Base-by-base conservation (phyloP, 2,329 filamentous ascomycete species). In the Colletotrichum sp. region DNA sequence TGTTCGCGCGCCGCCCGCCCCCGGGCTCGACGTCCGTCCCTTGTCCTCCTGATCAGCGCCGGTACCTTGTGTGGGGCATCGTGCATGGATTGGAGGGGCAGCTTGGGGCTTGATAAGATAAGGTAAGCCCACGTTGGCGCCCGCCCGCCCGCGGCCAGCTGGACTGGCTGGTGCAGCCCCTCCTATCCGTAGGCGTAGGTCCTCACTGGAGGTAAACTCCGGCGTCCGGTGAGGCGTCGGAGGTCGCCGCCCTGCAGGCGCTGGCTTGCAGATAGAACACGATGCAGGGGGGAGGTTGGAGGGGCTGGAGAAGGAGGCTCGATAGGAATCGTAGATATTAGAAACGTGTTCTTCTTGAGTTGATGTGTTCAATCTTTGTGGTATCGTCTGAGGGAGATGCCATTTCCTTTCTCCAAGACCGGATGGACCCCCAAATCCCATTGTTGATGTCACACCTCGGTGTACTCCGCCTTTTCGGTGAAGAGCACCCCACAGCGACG, bases 31-130 rank as follows among this genome's bases (percentile, higher is more conserved):
- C 36, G 72, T 75, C 72, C 67, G 72, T 67, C 64, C 72, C 69
- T 72, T 71, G 75, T 70, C 75, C 75, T 77, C 66, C 72, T 77
- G 75, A 77, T 71, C 75, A 71, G 71, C 72, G 63, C 34, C 71
- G 71, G 66, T 71, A 75, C 72, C 71, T 75, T 49, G 12, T 55
- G 71, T 71, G 75, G 75, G 73, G 74, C 64, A 57, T 63, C 64
- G 18, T 76, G 71, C 74, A 64, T 72, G 69, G 39, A 52, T 52
- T 52, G 63, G 73, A 69, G 70, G 70, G 73, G 74, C 64, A 74
- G 44, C 36, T 21, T 62, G 30, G 30, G 57, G 57, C 30, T 36
- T 63, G 75, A 75, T 75, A 75, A 77, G 75, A 75, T 77, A 75
- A 71, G 71, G 13, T 52, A 52, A 52, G 44, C 44, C n/a, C 59